phyloP scores from a whole-genome alignment of 2,329 filamentous ascomycete genomes.

The Leptographium wingfieldii region DNA sequence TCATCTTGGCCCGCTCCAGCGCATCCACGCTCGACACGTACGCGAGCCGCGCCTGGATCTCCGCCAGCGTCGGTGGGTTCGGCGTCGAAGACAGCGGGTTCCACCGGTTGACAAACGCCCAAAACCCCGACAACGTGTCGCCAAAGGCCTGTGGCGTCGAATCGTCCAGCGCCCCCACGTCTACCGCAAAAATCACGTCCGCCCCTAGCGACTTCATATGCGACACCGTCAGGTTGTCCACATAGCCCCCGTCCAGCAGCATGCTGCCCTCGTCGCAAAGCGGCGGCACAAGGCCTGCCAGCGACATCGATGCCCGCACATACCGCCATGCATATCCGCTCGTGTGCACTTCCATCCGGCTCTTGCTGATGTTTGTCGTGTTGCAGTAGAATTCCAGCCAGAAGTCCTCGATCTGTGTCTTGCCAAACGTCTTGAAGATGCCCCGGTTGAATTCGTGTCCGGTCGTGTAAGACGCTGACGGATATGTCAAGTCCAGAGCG shows the following conservation, averaged over 20 bases:
- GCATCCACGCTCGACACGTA: constrained; percentile 95
- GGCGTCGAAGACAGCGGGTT: constrained; percentile 83
- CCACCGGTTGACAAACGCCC: constrained; percentile 93
- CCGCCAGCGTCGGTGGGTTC: constrained; percentile 86
- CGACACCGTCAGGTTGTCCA: constrained; percentile 91
- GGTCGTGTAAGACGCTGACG: constrained; percentile 91
- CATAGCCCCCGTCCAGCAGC: constrained; percentile 90
- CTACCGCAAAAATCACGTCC: constrained; percentile 88
- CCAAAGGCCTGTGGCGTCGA: constrained; percentile 85
- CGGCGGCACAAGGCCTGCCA: constrained; percentile 83
- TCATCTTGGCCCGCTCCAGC: constrained; percentile 82
- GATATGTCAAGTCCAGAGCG: constrained; percentile 88
- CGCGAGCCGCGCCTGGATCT: constrained; percentile 88
- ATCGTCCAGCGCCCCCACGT: constrained; percentile 87
- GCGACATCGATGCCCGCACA: constrained; percentile 89
- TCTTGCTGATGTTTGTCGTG: constrained; percentile 96
- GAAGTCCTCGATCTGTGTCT: constrained; percentile 96
- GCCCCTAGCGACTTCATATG: constrained; percentile 95
- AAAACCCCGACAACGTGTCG: constrained; percentile 86
- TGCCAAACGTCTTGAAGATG: constrained; percentile 96
- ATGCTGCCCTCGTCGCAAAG: constrained; percentile 95
- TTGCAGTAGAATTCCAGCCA: constrained; percentile 99
- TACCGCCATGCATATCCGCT: constrained; percentile 97
- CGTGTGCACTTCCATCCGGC: constrained; percentile 81
- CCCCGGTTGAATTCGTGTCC: constrained; percentile 98